Percentiles rank a stretch among this genome's conserved stretches.
These are phyloP conservation scores for Solanum sitiens DNA, from an alignment of 257 asterid genomes.

Conservation along the genomic window DNA sequence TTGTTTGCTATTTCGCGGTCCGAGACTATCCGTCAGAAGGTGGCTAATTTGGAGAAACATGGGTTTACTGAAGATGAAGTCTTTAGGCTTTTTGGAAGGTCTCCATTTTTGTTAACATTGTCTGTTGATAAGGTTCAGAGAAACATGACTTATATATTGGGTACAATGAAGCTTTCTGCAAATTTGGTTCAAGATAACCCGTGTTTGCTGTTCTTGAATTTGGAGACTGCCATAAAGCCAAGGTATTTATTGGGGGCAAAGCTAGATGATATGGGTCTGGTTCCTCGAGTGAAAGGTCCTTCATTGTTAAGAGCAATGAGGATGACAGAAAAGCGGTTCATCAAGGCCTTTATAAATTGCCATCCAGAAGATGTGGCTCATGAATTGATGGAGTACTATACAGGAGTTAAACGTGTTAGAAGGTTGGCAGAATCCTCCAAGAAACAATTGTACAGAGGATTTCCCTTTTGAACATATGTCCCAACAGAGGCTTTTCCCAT, in stretches of 20 bases:
- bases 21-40: constrained; percentile 60
- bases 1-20: constrained; percentile 58
- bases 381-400: constrained; percentile 36
- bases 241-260: constrained; percentile 47
- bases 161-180: constrained; percentile 57
- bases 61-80: constrained; percentile 62
- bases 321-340: constrained; percentile 65
- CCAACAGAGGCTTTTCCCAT: neutral
- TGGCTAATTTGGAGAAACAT: constrained; percentile 50
- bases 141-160: constrained; percentile 60
- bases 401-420: constrained; percentile 39
- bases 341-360: constrained; percentile 38
- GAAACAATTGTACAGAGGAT: constrained; percentile 37
- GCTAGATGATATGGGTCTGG: constrained; percentile 62
- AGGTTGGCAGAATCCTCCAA: constrained; percentile 68
- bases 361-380: constrained; percentile 40
- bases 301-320: constrained; percentile 51
- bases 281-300: constrained; percentile 53
- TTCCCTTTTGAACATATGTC: constrained; percentile 43
- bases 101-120: constrained; percentile 55
- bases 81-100: constrained; percentile 42
- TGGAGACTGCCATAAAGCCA: constrained; percentile 58
- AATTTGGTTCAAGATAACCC: constrained; percentile 30
- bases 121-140: constrained; percentile 73
- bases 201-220: constrained; percentile 34